Evolutionary conservation across 225 moss, liverwort and hornwort species (phyloP).

Genomic region (Climacium dendroides): DNA sequence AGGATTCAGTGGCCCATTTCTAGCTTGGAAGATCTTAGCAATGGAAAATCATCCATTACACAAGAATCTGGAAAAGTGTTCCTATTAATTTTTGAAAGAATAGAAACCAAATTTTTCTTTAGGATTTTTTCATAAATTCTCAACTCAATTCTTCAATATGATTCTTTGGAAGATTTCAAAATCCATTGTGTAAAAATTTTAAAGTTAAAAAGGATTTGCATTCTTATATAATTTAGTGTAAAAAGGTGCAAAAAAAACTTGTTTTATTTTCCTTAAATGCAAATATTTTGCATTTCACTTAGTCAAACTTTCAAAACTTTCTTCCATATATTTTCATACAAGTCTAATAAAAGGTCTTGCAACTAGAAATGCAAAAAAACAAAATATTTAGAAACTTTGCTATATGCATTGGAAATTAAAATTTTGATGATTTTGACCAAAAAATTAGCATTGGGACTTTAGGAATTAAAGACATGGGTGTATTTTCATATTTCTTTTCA

Average conservation of each 20-base stretch:
- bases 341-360: background rate
- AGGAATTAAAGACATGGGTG: fast-evolving
- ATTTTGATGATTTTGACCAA: no score
- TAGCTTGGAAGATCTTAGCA: no score
- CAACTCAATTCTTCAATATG: background rate
- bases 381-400: no score
- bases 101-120: background rate
- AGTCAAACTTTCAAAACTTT: no score
- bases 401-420: no score
- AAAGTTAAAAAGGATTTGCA: background rate
- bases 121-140: background rate
- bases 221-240: no score
- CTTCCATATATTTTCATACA: no score
- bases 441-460: no score
- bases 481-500: no score
- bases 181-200: background rate
- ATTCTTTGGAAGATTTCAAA: background rate
- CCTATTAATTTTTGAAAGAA: background rate
- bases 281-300: no score
- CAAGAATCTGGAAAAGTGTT: fast-evolving
- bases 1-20: background rate
- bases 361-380: background rate
- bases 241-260: no score
- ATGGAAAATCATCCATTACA: background rate
- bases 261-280: no score